Evolutionary conservation across 108 stramenopile species (phyloP).

Genomic region (Nitzschia sp.): DNA sequence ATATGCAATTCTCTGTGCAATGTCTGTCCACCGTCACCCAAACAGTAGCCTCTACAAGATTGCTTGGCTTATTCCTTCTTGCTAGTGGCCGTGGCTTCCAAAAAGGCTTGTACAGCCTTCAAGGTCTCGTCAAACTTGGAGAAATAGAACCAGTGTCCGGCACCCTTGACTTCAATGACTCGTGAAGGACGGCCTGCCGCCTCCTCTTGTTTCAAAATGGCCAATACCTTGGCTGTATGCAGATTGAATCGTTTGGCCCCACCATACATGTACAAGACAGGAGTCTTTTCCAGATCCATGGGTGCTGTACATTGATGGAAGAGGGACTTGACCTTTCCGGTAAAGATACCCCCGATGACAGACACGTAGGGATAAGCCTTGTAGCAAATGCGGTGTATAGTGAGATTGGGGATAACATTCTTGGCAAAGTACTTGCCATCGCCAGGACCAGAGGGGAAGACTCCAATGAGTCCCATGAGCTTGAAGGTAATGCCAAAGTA

Average conservation of each 20-base stretch:
- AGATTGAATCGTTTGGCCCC: conserved; percentile 49
- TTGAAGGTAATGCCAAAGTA: background rate
- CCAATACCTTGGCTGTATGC: conserved; percentile 36
- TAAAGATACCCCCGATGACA: conserved; percentile 2
- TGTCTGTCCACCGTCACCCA: too few species aligned
- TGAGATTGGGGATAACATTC: background rate
- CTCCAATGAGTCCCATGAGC: background rate
- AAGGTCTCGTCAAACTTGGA: background rate
- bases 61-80: too few species aligned
- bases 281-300: conserved; percentile 23
- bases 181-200: conserved; percentile 18
- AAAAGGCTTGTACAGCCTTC: background rate
- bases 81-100: background rate
- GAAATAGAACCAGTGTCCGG: conserved; percentile 59
- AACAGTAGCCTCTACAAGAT: too few species aligned
- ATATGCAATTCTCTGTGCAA: too few species aligned
- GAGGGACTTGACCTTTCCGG: background rate
- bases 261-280: conserved; percentile 55
- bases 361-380: background rate
- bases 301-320: background rate
- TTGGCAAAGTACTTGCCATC: background rate
- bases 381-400: background rate
- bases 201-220: conserved; percentile 45
- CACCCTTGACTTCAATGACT: conserved; percentile 36
- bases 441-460: background rate